phyloP scores from a whole-genome alignment of 2,329 filamentous ascomycete genomes.

The Aspergillus bombycis region DNA sequence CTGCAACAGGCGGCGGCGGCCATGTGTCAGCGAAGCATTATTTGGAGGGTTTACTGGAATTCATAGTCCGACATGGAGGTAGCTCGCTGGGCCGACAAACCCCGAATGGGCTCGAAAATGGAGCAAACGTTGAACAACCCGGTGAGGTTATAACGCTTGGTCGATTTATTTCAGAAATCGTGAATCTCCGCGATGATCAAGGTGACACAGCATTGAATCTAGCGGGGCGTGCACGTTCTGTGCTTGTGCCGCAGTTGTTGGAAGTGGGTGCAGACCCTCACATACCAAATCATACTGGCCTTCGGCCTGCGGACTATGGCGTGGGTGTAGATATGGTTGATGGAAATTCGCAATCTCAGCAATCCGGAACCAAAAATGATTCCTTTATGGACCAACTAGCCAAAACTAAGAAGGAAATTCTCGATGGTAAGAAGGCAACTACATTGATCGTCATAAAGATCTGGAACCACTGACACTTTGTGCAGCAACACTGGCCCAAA shows the following conservation, averaged over 20 bases:
- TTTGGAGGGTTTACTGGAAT: slow-evolving; percentile 89
- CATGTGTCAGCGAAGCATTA: slow-evolving; percentile 89
- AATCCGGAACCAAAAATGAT: slow-evolving; percentile 50
- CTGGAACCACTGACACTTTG: slow-evolving; percentile 35
- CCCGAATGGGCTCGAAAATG: slow-evolving; percentile 32
- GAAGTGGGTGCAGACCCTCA: slow-evolving; percentile 94
- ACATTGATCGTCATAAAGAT: not conserved
- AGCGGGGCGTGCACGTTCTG: slow-evolving; percentile 90
- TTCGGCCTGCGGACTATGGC: slow-evolving; percentile 91
- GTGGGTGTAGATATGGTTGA: slow-evolving; percentile 71
- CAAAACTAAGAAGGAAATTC: slow-evolving; percentile 50
- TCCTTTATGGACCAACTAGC: slow-evolving; percentile 48
- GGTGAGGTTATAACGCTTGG: slow-evolving; percentile 79
- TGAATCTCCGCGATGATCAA: slow-evolving; percentile 90
- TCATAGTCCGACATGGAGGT: slow-evolving; percentile 84
- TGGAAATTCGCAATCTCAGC: slow-evolving; percentile 48
- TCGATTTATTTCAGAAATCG: slow-evolving; percentile 94
- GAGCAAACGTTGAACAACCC: slow-evolving; percentile 31
- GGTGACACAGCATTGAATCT: slow-evolving; percentile 95
- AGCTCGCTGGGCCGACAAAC: slow-evolving; percentile 58
- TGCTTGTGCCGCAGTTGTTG: slow-evolving; percentile 93
- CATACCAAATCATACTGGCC: slow-evolving; percentile 85
- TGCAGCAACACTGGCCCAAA: slow-evolving; percentile 43
- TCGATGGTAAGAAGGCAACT: slow-evolving; percentile 41
- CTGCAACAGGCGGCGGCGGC: slow-evolving; percentile 89